A percentile compares a stretch with the other conserved stretches of the same genome.
These are phyloP conservation scores for Macaranga tanarius DNA, from an alignment of 441 rosid species.

Conservation along the genomic window DNA sequence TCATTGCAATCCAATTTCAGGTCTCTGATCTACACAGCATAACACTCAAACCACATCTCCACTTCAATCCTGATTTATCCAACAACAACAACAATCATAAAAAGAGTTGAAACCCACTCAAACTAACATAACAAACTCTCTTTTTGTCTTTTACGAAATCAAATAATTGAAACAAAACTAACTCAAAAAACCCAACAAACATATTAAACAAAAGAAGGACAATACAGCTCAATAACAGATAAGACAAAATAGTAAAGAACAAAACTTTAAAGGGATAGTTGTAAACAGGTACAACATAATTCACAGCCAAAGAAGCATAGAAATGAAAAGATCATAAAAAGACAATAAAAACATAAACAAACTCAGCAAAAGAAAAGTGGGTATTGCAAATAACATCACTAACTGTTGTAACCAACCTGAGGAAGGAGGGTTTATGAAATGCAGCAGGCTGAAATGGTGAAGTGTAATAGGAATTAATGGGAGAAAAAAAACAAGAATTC, in stretches of 20 bases:
- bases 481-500: background rate
- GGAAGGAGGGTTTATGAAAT: background rate
- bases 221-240: background rate
- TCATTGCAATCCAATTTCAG: conserved; percentile 47
- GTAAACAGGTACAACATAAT: no score
- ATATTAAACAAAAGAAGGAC: background rate
- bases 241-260: background rate
- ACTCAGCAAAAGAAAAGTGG: no score
- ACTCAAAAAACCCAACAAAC: background rate
- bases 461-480: background rate
- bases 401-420: background rate
- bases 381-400: no score
- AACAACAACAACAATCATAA: background rate
- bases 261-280: background rate
- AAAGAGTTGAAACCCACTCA: background rate
- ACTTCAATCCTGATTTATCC: conserved; percentile 21
- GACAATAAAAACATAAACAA: no score
- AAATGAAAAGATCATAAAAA: background rate
- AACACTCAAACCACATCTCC: conserved; percentile 24
- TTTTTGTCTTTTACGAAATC: background rate
- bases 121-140: background rate
- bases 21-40: conserved; percentile 19
- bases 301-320: no score
- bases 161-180: background rate
- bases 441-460: background rate